Conservation (phyloP, 148 eudicot species). For the Selenicereus undatus region DNA sequence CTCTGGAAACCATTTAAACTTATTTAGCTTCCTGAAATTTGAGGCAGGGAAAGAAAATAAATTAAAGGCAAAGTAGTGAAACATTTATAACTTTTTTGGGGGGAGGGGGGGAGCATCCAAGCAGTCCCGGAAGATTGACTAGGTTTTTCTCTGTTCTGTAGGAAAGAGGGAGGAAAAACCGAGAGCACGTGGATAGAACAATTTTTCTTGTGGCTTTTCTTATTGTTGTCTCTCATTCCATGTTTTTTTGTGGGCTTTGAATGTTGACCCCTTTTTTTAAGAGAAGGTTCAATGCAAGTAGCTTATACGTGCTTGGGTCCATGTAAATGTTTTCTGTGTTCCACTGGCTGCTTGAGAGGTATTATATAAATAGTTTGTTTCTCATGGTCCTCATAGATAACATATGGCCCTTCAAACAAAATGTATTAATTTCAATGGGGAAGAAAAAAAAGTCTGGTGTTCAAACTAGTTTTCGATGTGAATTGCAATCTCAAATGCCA, state of each 20-base stretch:
- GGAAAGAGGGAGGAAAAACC: background rate
- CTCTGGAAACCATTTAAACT: background rate
- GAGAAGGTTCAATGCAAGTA: background rate
- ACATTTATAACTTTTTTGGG: background rate
- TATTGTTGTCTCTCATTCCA: no score
- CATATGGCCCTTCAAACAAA: background rate
- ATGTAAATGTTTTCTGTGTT: background rate
- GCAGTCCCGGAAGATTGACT: background rate
- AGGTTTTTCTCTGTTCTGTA: background rate
- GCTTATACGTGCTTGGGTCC: background rate
- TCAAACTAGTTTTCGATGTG: background rate
- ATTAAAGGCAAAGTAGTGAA: background rate
- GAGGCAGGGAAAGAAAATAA: background rate
- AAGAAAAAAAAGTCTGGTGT: no score
- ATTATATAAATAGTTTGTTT: background rate
- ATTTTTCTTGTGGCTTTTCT: background rate
- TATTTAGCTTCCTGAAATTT: background rate
- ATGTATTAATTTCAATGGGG: background rate
- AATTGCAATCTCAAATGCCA: background rate
- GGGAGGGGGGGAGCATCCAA: background rate
- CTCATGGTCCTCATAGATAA: background rate
- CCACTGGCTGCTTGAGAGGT: background rate
- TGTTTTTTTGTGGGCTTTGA: background rate
- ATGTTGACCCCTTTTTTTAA: background rate
- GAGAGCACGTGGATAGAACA: background rate